Evolutionary conservation across 306 rosid species (phyloP).

Genomic region (Fragaria vesca): DNA sequence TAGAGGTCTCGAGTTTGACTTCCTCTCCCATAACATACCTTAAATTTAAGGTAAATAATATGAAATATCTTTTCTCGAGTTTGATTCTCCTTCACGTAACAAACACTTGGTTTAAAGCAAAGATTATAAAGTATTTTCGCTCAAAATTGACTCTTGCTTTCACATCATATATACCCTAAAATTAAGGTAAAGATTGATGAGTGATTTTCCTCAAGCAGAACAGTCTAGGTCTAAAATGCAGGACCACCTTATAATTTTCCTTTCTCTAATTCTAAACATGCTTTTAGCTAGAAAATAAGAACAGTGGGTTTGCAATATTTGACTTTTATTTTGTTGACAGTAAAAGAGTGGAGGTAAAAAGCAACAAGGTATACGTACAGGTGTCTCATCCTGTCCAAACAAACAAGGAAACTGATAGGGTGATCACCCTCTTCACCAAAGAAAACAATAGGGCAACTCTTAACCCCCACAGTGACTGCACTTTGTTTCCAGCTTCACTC

Average conservation of each 20-base stretch:
- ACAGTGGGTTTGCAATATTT: neutral
- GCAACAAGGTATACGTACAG: constrained; percentile 5
- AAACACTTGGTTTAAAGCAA: too few species aligned
- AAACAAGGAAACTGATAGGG: constrained; percentile 34
- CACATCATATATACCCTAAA: neutral
- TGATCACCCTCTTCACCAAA: constrained; percentile 1
- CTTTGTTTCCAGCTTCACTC: constrained; percentile 20
- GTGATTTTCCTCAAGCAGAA: neutral
- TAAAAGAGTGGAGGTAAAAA: neutral
- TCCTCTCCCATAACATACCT: rapidly evolving
- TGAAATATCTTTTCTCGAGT: neutral
- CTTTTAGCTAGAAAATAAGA: neutral
- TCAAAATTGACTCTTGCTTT: too few species aligned
- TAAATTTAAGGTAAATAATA: too few species aligned
- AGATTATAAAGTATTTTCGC: too few species aligned
- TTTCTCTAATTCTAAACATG: neutral
- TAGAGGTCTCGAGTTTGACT: neutral
- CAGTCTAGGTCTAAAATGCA: too few species aligned
- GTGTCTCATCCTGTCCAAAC: constrained; percentile 19
- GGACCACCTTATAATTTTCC: neutral
- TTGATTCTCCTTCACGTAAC: neutral
- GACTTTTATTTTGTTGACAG: neutral
- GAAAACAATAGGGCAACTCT: neutral
- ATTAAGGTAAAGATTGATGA: neutral
- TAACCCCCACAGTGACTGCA: neutral